Evolutionary conservation across 106 monocot genomes (phyloP), one percentile per base, ranked within the genome.

Genomic region (Apostasia ramifera): DNA sequence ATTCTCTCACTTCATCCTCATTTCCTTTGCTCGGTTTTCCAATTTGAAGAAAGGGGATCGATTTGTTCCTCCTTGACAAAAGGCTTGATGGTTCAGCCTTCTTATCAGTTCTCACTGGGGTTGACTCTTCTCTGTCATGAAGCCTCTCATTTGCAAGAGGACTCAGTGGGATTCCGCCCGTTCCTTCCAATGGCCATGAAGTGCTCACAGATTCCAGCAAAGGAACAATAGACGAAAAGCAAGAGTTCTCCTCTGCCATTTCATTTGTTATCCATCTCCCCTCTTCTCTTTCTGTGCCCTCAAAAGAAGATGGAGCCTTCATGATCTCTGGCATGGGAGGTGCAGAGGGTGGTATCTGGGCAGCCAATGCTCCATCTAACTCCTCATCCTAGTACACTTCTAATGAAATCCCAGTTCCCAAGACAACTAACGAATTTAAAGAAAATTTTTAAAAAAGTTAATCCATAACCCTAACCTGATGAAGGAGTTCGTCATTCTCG

Each of bases 61-160:
- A 82, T 47, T 82, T 84, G 70, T 49, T 82, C 68, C 85, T 80
- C 70, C 89, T 79, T 3, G 80, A 89, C 65, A 81, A 71, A 43
- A 88, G 52, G 69, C 79, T 81, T 4, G 74, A 81, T 26, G 80
- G 52, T 47, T 57, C 66, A 40, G 44, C 53, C 14, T 37, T 37
- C 59, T 77, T 77, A 58, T 78, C 71, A 1, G 66, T 71, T 68
- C 48, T 44, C 1, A 62, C 42, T 44, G 12, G 62, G 44, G 13
- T 62, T 44, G 3, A 11, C 44, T 44, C 62, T 44, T 62, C 65
- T 48, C 46, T 8, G 47, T 26, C 47, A 15, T 15, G 15, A 1
- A 47, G 66, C 9, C 53, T 41, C 44, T 74, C 80, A 53, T 63
- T 57, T 26, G 63, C 59, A 57, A 46, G 12, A 38, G 4, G 11